Base-by-base conservation (phyloP, 2,329 filamentous ascomycete species). In the Xylaria sp. region DNA sequence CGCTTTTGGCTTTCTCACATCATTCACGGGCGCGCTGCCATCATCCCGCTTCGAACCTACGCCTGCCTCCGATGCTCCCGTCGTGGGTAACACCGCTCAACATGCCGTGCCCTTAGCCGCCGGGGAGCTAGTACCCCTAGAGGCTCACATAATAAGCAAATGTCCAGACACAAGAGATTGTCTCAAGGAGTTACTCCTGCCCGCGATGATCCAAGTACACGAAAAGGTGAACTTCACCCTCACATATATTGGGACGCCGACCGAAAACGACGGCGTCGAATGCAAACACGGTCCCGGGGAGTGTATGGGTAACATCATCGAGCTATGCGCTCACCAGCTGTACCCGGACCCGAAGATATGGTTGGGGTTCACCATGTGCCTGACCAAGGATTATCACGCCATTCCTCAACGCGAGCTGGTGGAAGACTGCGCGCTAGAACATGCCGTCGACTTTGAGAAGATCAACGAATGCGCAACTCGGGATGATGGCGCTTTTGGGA, bases 81-180 rank as follows among this genome's bases (percentile, higher is more conserved):
- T 56, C 51, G 66, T 51, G 23, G 59, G 66, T 57, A 63, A 72
- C 50, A 37, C 63, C 59, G 57, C 63, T 54, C 37, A 68, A 58
- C 44, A 65, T 60, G 71, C 66, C 15, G 69, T 66, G 37, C 66
- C 67, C 54, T 67, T 65, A 48, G 55, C 55, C 20, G 50, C 68
- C n/a, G 48, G 72, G 61, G 71, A 70, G 54, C 81, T 85, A 67
- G 91, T 98, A 4, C 92, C 94, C 3, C 82, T 99, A 1, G 96
- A 99, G 80, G 93, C 94, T 65, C 95, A 98, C 80, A 96, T 98
- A 75, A 99, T 98, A 91, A 93, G 90, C 82, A 98, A 98, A 85
- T 99, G 96, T 77, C 94, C 95, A 0, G 96, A 99, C 81, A 94
- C 96, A 1, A 87, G 87, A 84, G 91, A 93, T 78, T 98, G 95